Base-by-base conservation (phyloP, 441 rosid genomes). In the Jatropha multifida region DNA sequence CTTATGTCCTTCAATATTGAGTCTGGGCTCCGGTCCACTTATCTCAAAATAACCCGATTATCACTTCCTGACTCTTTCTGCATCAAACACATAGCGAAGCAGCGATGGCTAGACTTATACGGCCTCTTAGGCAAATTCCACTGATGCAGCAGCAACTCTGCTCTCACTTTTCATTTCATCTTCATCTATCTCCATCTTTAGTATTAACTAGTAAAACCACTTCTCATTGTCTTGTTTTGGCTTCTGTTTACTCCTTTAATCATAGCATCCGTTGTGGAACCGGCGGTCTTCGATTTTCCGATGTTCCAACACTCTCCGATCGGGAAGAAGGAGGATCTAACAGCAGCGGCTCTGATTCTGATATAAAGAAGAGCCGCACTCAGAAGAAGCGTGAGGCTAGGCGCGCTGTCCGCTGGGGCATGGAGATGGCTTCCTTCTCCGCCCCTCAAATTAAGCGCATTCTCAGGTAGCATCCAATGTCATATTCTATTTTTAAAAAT, bases 301-400 rank as follows among this genome's bases (percentile, higher is more conserved):
- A 80, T 41, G 76, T 85, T 27, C 73, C 83, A 4, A 9, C 65
- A 5, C 80, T 87, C 38, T 68, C 76, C 67, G 82, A 82, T 26
- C 11, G 54, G 32, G 77, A 80, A 2, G 87, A 81, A 62, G 85
- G 76, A 32, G 85, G 65, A 58, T 76, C 75, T 26, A 81, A 65
- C 42, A 62, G 75, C 74, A 83, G 81, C 64, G 89, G 78, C 55
- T 84, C 86, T 20, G 96, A 88, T 65, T 78, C 88, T 42, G 94
- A 88, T 1, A 68, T 51, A 2, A 78, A 73, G 81, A 90, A 54
- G 85, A 94, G 97, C 71, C 89, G 90, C 58, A 91, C 91, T 84
- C 90, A 91, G 86, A 87, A 84, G 86, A 94, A 91, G 81, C 92
- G 97, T 79, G 93, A 92, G 64, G 97, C 99, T 78, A 88, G 85